A percentile compares a stretch with the other conserved stretches of the same genome.
Evolutionary conservation across 2,329 filamentous ascomycete species (phyloP).

Genomic region (Acrocalymma vagum): DNA sequence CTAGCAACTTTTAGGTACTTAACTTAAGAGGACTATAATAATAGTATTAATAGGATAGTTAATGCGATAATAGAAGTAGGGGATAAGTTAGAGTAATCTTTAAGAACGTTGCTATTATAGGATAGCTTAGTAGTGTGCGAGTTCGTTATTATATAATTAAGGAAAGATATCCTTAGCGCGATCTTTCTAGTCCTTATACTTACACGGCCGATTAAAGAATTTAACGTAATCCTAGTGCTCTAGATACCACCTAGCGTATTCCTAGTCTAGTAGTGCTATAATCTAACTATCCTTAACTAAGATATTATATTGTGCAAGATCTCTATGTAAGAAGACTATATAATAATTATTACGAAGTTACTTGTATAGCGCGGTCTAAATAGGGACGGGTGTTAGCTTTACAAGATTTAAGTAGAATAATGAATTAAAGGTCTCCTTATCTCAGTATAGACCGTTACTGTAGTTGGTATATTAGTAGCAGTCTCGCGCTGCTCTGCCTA

Average conservation of each 20-base stretch:
- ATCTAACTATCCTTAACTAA: conserved; percentile 18
- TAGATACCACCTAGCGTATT: conserved; percentile 19
- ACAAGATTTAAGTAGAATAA: conserved; percentile 13
- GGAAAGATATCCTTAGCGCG: conserved; percentile 10
- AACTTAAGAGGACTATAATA: neutral
- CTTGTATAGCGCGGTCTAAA: conserved; percentile 9
- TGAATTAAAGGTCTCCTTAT: conserved; percentile 11
- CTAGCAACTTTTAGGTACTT: neutral
- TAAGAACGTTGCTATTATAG: conserved; percentile 11
- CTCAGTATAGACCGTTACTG: conserved; percentile 9
- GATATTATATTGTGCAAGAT: conserved; percentile 22
- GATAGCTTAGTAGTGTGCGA: conserved; percentile 9
- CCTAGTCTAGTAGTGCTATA: conserved; percentile 19
- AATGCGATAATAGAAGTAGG: conserved; percentile 7
- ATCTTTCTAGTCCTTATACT: conserved; percentile 10
- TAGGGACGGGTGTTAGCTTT: conserved; percentile 2
- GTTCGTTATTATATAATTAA: conserved; percentile 6
- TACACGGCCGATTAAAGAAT: conserved; percentile 12
- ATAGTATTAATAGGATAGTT: conserved; percentile 2
- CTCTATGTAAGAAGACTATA: conserved; percentile 22
- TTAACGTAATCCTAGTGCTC: conserved; percentile 24
- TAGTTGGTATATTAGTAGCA: conserved; percentile 5
- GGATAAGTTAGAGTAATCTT: conserved; percentile 6
- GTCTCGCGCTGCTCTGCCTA: conserved; percentile 8
- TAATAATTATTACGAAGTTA: conserved; percentile 6